These are phyloP conservation scores for Amanita subjunquillea DNA, from an alignment of 768 basidiomycete species.

Conservation along the genomic window DNA sequence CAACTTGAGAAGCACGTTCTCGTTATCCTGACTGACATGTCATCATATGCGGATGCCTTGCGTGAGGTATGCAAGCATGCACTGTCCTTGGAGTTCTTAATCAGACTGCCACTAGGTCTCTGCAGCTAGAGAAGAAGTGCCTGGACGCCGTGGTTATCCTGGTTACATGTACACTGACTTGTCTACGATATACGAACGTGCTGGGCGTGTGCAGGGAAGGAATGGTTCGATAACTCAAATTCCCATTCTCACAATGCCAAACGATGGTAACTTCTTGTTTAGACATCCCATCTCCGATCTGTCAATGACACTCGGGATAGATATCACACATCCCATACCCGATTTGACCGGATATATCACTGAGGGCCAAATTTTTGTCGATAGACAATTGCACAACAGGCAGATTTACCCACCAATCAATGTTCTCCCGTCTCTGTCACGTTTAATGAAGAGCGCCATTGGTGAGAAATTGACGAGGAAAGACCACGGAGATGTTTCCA, in stretches of 20 bases:
- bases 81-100: conserved; percentile 8
- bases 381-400: conserved; percentile 92
- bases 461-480: conserved; percentile 95
- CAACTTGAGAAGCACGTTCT: conserved; percentile 99
- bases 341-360: conserved; percentile 99
- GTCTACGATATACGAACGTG: conserved; percentile 99
- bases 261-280: conserved; percentile 65
- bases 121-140: conserved; percentile 97
- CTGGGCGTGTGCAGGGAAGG: conserved; percentile 93
- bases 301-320: conserved; percentile 27
- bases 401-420: conserved; percentile 99
- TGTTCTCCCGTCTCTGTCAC: conserved; percentile 95
- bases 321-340: conserved; percentile 99
- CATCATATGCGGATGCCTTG: conserved; percentile 92
- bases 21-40: conserved; percentile 99
- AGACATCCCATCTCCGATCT: conserved; percentile 8
- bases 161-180: conserved; percentile 99
- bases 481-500: conserved; percentile 98
- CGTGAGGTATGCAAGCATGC: conserved; percentile 57
- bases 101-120: conserved; percentile 54
- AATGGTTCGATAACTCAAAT: conserved; percentile 99
- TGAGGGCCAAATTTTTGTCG: conserved; percentile 98
- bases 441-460: conserved; percentile 99
- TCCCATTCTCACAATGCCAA: conserved; percentile 99
- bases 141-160: conserved; percentile 97